Base-by-base conservation (phyloP, 2,329 filamentous ascomycete genomes). In the Capronia epimyces region DNA sequence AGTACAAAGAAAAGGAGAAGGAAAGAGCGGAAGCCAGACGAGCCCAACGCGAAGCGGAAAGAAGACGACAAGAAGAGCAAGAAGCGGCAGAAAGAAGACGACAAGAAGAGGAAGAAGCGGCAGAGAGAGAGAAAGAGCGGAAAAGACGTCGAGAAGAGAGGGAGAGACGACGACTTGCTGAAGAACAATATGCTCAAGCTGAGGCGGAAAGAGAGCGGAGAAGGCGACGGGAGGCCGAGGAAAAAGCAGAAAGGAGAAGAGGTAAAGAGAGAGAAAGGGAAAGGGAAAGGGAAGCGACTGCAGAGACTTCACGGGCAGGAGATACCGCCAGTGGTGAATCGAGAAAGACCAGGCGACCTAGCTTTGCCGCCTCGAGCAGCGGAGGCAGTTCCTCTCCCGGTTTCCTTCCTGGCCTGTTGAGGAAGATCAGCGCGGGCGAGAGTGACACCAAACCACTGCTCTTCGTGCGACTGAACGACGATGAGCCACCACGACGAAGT, bases 401-500 rank as follows among this genome's bases (percentile, higher is more conserved):
- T 21, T 48, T 31, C 2, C 40, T 43, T 44, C 55, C 50, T 36
- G 49, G 13, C 13, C 46, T 57, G 18, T 49, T 59, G 46, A 63
- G 57, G 37, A 55, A 47, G 22, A 66, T 71, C 60, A 66, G 64
- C 13, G 65, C 64, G 13, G 71, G 67, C n/a, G 64, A 69, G 36
- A 70, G 69, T 3, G 66, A 71, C 44, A 69, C 66, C 24, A 65
- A 66, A 27, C 69, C 66, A n/a, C 60, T 71, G 13, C 60, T 72
- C 29, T 67, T 64, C 45, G 56, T 72, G 15, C 71, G 46, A 34
- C 37, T 52, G 12, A 58, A 58, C 29, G 44, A 50, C 5, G 42
- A 44, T 5, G 44, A 46, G 2, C 16, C 43, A 18, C 31, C 47
- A n/a, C 34, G 32, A 24, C 42, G 46, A 48, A 43, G 42, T 20